Evolutionary conservation across 2,329 filamentous ascomycete species (phyloP).

Genomic region (Stemphylium beticola): DNA sequence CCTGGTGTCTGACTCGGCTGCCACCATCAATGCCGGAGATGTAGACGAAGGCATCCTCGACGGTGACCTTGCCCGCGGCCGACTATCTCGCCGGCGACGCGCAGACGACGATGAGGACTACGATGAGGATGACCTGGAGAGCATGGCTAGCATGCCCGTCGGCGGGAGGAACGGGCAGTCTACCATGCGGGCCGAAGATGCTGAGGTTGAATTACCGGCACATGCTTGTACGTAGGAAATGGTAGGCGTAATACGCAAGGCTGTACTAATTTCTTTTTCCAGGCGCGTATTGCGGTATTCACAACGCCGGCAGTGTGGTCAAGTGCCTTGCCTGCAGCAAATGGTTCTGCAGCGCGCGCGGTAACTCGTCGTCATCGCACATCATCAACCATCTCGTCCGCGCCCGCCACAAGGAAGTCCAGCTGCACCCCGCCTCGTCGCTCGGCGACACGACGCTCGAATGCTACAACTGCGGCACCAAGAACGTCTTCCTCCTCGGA

Average conservation of each 20-base stretch:
- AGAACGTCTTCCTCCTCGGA: slow-evolving; percentile 95
- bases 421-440: slow-evolving; percentile 89
- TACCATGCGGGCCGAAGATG: slow-evolving; percentile 69
- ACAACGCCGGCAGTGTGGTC: slow-evolving; percentile 92
- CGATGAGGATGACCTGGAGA: slow-evolving; percentile 73
- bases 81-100: slow-evolving; percentile 66
- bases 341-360: slow-evolving; percentile 98
- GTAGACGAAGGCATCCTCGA: slow-evolving; percentile 85
- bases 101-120: slow-evolving; percentile 89
- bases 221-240: slow-evolving; percentile 69
- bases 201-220: slow-evolving; percentile 72
- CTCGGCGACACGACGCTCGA: slow-evolving; percentile 96
- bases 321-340: slow-evolving; percentile 96
- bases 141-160: slow-evolving; percentile 79
- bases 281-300: slow-evolving; percentile 90
- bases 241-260: background rate
- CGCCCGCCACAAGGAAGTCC: slow-evolving; percentile 97
- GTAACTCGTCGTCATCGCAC: slow-evolving; percentile 95
- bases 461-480: slow-evolving; percentile 99
- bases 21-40: slow-evolving; percentile 87
- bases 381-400: slow-evolving; percentile 98
- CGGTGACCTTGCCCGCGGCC: slow-evolving; percentile 63
- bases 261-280: background rate
- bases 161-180: slow-evolving; percentile 72
- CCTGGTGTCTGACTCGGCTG: slow-evolving; percentile 80